These are phyloP conservation scores for Fusarium succisae DNA, from an alignment of 2,329 filamentous ascomycete species.

Conservation along the genomic window DNA sequence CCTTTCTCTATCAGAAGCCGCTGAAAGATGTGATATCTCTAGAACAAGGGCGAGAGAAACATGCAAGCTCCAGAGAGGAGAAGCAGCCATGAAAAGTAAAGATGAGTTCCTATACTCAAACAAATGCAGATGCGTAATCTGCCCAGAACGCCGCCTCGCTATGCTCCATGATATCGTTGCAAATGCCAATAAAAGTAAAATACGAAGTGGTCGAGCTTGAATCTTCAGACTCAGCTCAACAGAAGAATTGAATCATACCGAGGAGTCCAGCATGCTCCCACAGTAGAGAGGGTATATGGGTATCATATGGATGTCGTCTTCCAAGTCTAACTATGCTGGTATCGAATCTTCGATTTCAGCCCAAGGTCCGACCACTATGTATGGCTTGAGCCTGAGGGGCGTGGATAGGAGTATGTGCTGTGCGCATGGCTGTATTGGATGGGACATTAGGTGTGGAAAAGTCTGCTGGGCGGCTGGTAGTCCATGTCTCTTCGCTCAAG, in stretches of 20 bases:
- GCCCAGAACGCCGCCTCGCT: constrained; percentile 52
- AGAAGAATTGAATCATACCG: constrained; percentile 36
- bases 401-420: constrained; percentile 46
- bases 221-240: constrained; percentile 26
- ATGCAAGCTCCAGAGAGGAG: constrained; percentile 20
- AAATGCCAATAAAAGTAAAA: constrained; percentile 38
- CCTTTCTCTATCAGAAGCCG: constrained; percentile 21
- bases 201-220: constrained; percentile 23
- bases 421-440: constrained; percentile 42
- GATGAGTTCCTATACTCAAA: constrained; percentile 33
- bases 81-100: constrained; percentile 24
- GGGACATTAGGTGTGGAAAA: constrained; percentile 37
- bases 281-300: constrained; percentile 41
- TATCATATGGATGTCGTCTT: constrained; percentile 45
- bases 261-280: constrained; percentile 16
- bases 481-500: constrained; percentile 80
- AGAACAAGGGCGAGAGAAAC: constrained; percentile 12
- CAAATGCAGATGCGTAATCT: constrained; percentile 39
- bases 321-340: constrained; percentile 19
- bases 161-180: constrained; percentile 49
- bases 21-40: constrained; percentile 21
- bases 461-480: constrained; percentile 33
- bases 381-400: constrained; percentile 56
- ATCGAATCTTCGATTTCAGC: constrained; percentile 45
- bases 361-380: constrained; percentile 62